phyloP scores from a whole-genome alignment of 345 rosid genomes.

The Euphorbia tirucalli region DNA sequence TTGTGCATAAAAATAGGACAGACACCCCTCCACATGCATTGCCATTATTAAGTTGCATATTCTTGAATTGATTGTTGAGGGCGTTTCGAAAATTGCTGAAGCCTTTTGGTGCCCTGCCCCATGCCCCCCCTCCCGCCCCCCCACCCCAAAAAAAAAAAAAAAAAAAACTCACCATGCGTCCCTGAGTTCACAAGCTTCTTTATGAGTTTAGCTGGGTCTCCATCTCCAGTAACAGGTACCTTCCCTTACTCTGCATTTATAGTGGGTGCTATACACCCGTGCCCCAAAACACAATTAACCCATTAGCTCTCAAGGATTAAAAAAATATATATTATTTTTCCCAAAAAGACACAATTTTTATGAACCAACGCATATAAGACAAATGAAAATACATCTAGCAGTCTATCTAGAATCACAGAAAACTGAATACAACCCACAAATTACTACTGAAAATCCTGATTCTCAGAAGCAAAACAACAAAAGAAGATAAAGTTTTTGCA shows the following conservation, averaged over 20 bases:
- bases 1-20: conserved; percentile 92
- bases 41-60: conserved; percentile 41
- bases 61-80: conserved; percentile 49
- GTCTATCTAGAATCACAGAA: not conserved
- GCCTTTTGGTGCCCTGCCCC: conserved; percentile 63
- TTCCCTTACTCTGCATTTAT: conserved; percentile 83
- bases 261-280: conserved; percentile 69
- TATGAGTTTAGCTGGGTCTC: conserved; percentile 62
- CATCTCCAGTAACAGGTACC: conserved; percentile 81
- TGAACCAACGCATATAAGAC: not conserved
- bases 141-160: no score
- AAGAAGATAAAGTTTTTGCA: conserved; percentile 44
- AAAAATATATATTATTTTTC: no score
- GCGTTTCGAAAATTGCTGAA: conserved; percentile 31
- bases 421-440: not conserved
- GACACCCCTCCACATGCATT: conserved; percentile 41
- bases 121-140: no score
- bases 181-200: conserved; percentile 84
- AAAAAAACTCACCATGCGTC: conserved; percentile 85
- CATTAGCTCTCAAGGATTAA: not conserved
- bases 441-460: not conserved
- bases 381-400: not conserved
- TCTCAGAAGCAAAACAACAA: not conserved
- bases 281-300: conserved; percentile 2
- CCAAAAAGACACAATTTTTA: not conserved